Evolutionary conservation across 768 basidiomycete species (phyloP).

Genomic region (Leccinum rimulosum): DNA sequence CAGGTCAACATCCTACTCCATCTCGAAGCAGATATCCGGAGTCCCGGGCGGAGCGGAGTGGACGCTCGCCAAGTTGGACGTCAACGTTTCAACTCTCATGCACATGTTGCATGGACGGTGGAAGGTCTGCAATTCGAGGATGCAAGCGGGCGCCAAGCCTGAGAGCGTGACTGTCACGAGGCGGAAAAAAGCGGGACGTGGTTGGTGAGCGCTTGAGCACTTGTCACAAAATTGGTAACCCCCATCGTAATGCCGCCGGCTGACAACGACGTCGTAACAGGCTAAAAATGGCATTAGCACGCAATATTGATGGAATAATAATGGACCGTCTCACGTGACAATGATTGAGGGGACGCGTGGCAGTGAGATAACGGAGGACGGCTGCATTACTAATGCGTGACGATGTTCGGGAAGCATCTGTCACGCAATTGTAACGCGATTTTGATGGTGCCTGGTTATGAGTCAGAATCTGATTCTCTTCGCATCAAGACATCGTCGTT

Average conservation of each 20-base stretch:
- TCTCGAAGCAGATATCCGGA: background rate
- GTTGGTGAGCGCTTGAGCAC: too few species aligned
- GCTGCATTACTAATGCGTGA: too few species aligned
- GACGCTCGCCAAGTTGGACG: background rate
- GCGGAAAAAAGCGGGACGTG: too few species aligned
- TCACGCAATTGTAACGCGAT: background rate
- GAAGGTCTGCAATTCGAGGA: background rate
- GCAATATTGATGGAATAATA: background rate
- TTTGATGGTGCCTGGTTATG: background rate
- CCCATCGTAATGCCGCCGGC: background rate
- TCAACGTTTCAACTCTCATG: background rate
- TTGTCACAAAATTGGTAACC: constrained; percentile 15
- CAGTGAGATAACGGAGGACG: too few species aligned
- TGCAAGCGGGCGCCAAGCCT: background rate
- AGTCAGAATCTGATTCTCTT: background rate
- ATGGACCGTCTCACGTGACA: background rate
- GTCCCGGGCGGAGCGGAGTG: background rate
- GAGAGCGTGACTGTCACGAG: background rate
- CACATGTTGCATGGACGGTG: background rate
- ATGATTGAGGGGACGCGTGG: background rate
- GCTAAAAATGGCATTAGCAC: background rate
- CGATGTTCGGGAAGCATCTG: too few species aligned
- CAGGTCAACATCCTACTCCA: background rate
- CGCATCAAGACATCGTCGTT: background rate
- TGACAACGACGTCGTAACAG: background rate